Evolutionary conservation across 768 basidiomycete species (phyloP).

Genomic region (Clavulina sp.): DNA sequence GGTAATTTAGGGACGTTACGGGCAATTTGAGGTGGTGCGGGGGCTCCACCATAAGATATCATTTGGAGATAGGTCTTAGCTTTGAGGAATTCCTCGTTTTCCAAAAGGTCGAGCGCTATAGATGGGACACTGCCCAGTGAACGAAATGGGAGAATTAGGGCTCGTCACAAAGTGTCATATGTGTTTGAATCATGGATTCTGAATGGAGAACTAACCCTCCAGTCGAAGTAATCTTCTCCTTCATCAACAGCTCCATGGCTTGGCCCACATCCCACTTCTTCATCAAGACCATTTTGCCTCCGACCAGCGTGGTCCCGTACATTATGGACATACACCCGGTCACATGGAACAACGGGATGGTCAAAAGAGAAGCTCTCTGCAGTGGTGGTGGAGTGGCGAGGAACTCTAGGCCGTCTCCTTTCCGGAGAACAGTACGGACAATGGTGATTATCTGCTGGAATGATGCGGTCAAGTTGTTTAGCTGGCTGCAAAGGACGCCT

Average conservation of each 20-base stretch:
- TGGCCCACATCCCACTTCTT: constrained; percentile 38
- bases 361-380: constrained; percentile 2
- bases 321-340: constrained; percentile 37
- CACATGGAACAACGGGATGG: constrained; percentile 44
- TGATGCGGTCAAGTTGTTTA: constrained; percentile 42
- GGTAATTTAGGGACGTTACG: constrained; percentile 3
- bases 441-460: too few relatives aligned
- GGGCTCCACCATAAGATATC: constrained; percentile 17
- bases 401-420: too few relatives aligned
- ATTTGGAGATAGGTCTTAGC: constrained; percentile 10
- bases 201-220: constrained; percentile 22
- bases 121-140: constrained; percentile 30
- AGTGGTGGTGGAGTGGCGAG: background rate
- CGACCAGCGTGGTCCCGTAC: constrained; percentile 17
- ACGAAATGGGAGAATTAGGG: background rate
- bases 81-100: background rate
- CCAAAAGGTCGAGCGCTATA: constrained; percentile 38
- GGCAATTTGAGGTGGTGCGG: constrained; percentile 12
- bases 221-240: constrained; percentile 35
- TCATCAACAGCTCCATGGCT: constrained; percentile 35
- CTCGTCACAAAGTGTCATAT: background rate
- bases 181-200: background rate
- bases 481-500: constrained; percentile 50
- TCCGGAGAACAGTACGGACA: too few relatives aligned
- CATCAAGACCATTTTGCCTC: constrained; percentile 39